Percentiles rank a stretch among this genome's conserved stretches.
phyloP scores from a whole-genome alignment of 1,284 basidiomycete species.

The Pascua guehoae region DNA sequence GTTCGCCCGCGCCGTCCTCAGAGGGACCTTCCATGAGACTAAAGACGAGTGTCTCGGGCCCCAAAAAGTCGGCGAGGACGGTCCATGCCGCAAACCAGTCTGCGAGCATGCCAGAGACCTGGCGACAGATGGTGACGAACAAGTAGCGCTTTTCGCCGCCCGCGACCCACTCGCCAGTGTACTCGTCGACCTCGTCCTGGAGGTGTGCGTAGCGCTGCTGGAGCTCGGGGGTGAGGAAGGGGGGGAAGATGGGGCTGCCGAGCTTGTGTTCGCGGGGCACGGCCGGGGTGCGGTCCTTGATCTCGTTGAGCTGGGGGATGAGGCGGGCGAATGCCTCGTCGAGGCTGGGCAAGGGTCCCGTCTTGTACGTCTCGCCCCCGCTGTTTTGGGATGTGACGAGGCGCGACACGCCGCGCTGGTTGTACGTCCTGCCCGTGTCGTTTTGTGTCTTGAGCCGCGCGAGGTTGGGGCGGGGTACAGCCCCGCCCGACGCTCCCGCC shows the following conservation, averaged over 20 bases:
- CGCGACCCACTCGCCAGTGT: constrained; percentile 23
- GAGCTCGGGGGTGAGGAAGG: constrained; percentile 34
- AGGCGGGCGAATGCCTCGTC: constrained; percentile 36
- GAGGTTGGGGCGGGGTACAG: too few species aligned
- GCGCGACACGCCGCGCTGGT: constrained; percentile 24
- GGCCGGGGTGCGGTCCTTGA: constrained; percentile 25
- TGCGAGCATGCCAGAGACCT: constrained; percentile 45
- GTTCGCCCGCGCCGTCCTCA: constrained; percentile 30
- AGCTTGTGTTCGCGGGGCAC: constrained; percentile 42
- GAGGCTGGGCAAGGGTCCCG: constrained; percentile 28
- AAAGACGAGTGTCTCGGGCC: constrained; percentile 39
- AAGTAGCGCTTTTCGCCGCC: constrained; percentile 33
- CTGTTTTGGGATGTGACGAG: constrained; percentile 16
- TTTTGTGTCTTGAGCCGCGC: too few species aligned
- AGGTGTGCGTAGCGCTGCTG: constrained; percentile 37
- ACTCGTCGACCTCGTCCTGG: constrained; percentile 28
- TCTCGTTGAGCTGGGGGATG: constrained; percentile 28
- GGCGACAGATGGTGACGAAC: constrained; percentile 38
- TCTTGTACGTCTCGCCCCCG: constrained; percentile 25
- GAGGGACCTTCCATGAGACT: constrained; percentile 41
- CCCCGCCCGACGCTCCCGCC: too few species aligned
- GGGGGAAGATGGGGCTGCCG: constrained; percentile 34
- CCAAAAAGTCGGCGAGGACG: constrained; percentile 41
- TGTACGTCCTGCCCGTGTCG: too few species aligned
- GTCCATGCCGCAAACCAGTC: constrained; percentile 48